phyloP scores from a whole-genome alignment of 768 basidiomycete species.

The Psilocybe azurescens region DNA sequence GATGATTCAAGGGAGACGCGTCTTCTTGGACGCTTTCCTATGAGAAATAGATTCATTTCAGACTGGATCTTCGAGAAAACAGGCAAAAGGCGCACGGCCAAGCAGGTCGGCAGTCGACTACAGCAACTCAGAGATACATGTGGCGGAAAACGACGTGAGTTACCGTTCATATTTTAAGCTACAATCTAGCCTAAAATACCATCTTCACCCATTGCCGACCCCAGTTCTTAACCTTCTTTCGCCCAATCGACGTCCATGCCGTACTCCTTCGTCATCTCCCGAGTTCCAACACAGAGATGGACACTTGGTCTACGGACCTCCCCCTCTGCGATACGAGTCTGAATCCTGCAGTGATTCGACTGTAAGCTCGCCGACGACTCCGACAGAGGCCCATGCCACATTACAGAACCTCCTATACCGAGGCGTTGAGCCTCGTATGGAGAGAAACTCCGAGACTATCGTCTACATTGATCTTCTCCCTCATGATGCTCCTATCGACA shows the following conservation, averaged over 20 bases:
- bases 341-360: conserved; percentile 48
- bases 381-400: conserved; percentile 40
- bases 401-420: conserved; percentile 36
- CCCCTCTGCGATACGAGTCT: conserved; percentile 35
- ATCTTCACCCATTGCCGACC: conserved; percentile 9
- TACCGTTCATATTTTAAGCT: conserved; percentile 8
- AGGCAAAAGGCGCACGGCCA: conserved; percentile 72
- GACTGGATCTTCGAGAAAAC: conserved; percentile 76
- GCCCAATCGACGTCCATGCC: conserved; percentile 36
- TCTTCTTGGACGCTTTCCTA: conserved; percentile 75
- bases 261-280: conserved; percentile 34
- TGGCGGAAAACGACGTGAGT: conserved; percentile 73
- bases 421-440: conserved; percentile 33
- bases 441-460: conserved; percentile 38
- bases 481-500: conserved; percentile 22
- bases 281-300: conserved; percentile 29
- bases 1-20: conserved; percentile 76
- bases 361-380: conserved; percentile 42
- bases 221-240: conserved; percentile 53
- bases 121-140: conserved; percentile 80
- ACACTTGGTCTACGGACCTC: conserved; percentile 25
- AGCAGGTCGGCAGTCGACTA: conserved; percentile 81
- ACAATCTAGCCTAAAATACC: conserved; percentile 11
- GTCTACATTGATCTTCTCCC: conserved; percentile 55
- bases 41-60: conserved; percentile 82